Conservation (phyloP, 169 alveolate genomes). For the Plasmodium falciparum region DNA sequence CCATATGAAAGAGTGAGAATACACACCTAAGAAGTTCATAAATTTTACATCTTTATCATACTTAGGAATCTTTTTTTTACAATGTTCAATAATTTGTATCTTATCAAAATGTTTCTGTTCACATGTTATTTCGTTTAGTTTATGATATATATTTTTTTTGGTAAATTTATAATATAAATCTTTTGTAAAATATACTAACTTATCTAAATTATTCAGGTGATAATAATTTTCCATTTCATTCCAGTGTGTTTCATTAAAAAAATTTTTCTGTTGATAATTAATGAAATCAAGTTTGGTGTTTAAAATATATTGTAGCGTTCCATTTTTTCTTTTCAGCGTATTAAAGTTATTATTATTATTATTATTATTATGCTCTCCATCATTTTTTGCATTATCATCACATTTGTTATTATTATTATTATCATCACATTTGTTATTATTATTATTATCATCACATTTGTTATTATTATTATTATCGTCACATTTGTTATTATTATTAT, state of each 20-base stretch:
- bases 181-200: constrained; percentile 54
- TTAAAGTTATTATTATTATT: neutral
- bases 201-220: constrained; percentile 42
- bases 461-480: neutral
- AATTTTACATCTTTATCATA: constrained; percentile 32
- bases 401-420: neutral
- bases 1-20: constrained; percentile 72
- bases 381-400: neutral
- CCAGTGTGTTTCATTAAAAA: constrained; percentile 64
- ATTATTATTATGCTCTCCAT: neutral
- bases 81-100: constrained; percentile 46
- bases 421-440: neutral
- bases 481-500: neutral
- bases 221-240: constrained; percentile 60
- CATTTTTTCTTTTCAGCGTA: constrained; percentile 22
- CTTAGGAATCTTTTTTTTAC: constrained; percentile 42
- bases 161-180: constrained; percentile 67
- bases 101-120: constrained; percentile 74
- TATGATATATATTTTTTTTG: constrained; percentile 37
- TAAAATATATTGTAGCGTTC: constrained; percentile 49
- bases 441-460: neutral
- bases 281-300: constrained; percentile 69
- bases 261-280: constrained; percentile 43
- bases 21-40: constrained; percentile 65
- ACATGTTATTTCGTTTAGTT: constrained; percentile 62